phyloP scores from a whole-genome alignment of 106 monocot genomes.

The Dioscorea zingiberensis region DNA sequence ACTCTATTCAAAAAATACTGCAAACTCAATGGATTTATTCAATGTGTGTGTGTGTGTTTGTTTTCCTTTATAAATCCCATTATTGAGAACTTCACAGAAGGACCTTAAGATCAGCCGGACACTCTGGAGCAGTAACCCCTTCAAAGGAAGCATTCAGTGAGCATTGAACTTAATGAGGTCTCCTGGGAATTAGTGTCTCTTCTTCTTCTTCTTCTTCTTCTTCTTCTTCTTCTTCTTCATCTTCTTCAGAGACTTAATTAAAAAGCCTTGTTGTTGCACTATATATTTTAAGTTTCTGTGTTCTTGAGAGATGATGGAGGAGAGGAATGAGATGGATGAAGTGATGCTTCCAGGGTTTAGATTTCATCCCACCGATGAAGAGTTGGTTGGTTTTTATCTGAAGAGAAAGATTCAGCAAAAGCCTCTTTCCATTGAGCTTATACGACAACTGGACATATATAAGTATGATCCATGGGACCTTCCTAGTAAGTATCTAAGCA shows the following conservation, averaged over 20 bases:
- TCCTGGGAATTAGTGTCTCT: too few relatives aligned
- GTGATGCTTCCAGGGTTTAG: conserved; percentile 69
- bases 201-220: too few relatives aligned
- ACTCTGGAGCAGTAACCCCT: background rate
- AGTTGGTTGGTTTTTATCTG: conserved; percentile 70
- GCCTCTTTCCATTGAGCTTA: conserved; percentile 73
- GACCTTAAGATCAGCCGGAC: background rate
- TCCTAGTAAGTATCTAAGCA: conserved; percentile 59
- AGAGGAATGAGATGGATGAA: conserved; percentile 56
- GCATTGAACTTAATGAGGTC: too few relatives aligned
- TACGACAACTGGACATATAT: conserved; percentile 86
- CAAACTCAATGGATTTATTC: too few relatives aligned
- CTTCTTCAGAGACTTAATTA: too few relatives aligned
- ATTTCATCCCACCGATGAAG: conserved; percentile 86
- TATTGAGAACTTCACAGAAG: too few relatives aligned
- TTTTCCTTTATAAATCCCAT: too few relatives aligned
- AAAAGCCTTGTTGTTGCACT: too few relatives aligned
- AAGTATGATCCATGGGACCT: conserved; percentile 95
- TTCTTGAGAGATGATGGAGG: conserved; percentile 32
- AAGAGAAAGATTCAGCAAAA: conserved; percentile 79
- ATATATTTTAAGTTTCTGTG: background rate
- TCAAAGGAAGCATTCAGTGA: too few relatives aligned
- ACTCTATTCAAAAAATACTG: too few relatives aligned
- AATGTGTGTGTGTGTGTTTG: too few relatives aligned
- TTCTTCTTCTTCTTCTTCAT: too few relatives aligned